Percentiles rank a stretch among this genome's conserved stretches.
These are phyloP conservation scores for Daldinia sp. DNA, from an alignment of 2,329 filamentous ascomycete species.

Conservation along the genomic window DNA sequence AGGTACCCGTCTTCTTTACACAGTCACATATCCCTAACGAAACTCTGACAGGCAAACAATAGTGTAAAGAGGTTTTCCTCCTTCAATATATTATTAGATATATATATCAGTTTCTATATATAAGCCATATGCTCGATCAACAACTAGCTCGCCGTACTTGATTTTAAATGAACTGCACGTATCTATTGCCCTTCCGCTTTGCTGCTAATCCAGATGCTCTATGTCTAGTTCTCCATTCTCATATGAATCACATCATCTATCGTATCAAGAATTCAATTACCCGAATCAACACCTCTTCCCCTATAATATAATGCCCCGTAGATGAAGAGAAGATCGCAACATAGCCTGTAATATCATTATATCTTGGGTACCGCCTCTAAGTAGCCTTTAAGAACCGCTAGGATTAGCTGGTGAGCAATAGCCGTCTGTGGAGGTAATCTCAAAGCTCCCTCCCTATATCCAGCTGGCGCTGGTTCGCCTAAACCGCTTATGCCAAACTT, in stretches of 20 bases:
- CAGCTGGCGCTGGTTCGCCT: slow-evolving; percentile 71
- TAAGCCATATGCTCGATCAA: not conserved
- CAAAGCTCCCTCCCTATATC: slow-evolving; percentile 81
- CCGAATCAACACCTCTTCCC: not conserved
- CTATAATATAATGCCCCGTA: not conserved
- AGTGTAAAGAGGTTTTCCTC: not conserved
- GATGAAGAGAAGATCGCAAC: not conserved
- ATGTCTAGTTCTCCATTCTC: slow-evolving; percentile 1
- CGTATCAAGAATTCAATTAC: not conserved
- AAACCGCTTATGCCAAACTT: slow-evolving; percentile 74
- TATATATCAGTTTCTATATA: not conserved
- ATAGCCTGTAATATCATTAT: slow-evolving; percentile 45
- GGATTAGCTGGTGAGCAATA: slow-evolving; percentile 91
- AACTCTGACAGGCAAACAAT: too few relatives aligned
- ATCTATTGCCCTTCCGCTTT: not conserved
- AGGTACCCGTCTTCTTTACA: not conserved
- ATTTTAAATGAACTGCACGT: not conserved
- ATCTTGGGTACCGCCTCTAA: slow-evolving; percentile 68
- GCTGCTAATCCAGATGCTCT: not conserved
- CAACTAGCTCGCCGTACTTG: not conserved
- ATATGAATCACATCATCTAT: not conserved
- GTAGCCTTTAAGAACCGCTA: slow-evolving; percentile 82
- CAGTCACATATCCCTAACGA: not conserved
- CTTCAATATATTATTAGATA: not conserved
- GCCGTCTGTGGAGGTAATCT: slow-evolving; percentile 86